Evolutionary conservation across 805 yeast genomes (phyloP).

Genomic region (Naumovozyma baii): DNA sequence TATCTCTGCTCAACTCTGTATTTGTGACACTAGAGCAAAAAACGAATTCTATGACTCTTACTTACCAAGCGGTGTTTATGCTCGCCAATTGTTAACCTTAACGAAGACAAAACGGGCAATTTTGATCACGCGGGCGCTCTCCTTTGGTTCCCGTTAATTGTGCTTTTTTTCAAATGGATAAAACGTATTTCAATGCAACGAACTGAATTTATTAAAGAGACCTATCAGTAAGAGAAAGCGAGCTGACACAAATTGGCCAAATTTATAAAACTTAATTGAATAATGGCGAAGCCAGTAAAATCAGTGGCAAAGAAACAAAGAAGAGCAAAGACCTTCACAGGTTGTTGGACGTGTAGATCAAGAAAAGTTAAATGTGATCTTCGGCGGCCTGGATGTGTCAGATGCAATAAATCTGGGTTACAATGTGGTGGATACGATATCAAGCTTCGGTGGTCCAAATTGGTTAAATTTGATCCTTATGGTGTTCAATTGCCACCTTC

Average conservation of each 20-base stretch:
- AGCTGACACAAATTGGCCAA: too few species aligned
- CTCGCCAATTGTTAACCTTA: neutral
- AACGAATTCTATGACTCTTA: too few species aligned
- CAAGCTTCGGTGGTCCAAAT: conserved; percentile 64
- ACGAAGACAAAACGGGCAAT: neutral
- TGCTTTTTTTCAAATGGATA: too few species aligned
- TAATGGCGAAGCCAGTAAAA: neutral
- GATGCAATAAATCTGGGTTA: conserved; percentile 58
- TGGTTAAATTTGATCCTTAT: conserved; percentile 40
- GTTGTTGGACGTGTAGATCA: conserved; percentile 78
- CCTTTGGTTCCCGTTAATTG: conserved; percentile 4
- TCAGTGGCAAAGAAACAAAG: conserved; percentile 6
- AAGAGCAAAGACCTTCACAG: conserved; percentile 67
- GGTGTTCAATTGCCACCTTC: conserved; percentile 26
- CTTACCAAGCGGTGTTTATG: neutral
- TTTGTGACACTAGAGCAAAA: too few species aligned
- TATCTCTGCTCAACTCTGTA: too few species aligned
- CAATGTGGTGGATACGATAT: conserved; percentile 78
- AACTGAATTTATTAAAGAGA: neutral
- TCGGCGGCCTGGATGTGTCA: conserved; percentile 55
- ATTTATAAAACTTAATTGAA: too few species aligned
- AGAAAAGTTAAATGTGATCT: conserved; percentile 77
- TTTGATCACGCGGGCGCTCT: conserved; percentile 1
- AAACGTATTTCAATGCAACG: too few species aligned
- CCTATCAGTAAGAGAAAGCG: conserved; percentile 4